phyloP scores from a whole-genome alignment of 805 yeast genomes.

The Candida sakaeoensis region DNA sequence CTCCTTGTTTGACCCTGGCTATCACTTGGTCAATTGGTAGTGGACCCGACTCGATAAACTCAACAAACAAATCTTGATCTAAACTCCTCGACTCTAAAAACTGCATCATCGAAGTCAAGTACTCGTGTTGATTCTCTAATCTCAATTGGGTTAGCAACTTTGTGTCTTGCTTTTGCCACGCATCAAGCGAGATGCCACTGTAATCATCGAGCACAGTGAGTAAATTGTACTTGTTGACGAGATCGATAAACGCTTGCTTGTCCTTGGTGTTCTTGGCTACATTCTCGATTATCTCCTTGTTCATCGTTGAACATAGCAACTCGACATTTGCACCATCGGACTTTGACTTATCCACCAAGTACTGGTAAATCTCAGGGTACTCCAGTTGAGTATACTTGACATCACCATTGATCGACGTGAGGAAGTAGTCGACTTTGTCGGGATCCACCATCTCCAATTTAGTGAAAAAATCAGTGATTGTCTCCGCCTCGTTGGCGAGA shows the following conservation, averaged over 20 bases:
- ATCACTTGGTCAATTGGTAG: conserved; percentile 25
- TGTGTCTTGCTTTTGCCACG: conserved; percentile 15
- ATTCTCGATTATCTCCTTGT: conserved; percentile 4
- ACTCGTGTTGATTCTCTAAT: conserved; percentile 4
- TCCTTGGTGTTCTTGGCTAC: conserved; percentile 1
- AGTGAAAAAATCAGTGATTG: conserved; percentile 31
- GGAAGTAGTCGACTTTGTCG: neutral
- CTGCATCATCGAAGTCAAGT: conserved; percentile 12
- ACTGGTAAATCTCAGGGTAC: conserved; percentile 23
- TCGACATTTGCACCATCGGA: conserved; percentile 3
- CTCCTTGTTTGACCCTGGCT: conserved; percentile 13
- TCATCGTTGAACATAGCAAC: conserved; percentile 3
- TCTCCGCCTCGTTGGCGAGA: conserved; percentile 19
- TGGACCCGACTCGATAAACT: conserved; percentile 7
- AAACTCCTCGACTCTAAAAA: conserved; percentile 10
- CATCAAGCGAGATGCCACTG: conserved; percentile 8
- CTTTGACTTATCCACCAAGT: conserved; percentile 28
- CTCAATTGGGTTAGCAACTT: conserved; percentile 10
- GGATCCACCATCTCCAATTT: conserved; percentile 22
- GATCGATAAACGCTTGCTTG: conserved; percentile 4
- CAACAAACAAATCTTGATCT: conserved; percentile 13
- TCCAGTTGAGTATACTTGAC: conserved; percentile 11
- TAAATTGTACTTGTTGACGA: conserved; percentile 4
- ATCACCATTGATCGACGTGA: neutral
- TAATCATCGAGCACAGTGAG: conserved; percentile 1